Conservation (phyloP, 106 monocot genomes). For the Posidonia australis region DNA sequence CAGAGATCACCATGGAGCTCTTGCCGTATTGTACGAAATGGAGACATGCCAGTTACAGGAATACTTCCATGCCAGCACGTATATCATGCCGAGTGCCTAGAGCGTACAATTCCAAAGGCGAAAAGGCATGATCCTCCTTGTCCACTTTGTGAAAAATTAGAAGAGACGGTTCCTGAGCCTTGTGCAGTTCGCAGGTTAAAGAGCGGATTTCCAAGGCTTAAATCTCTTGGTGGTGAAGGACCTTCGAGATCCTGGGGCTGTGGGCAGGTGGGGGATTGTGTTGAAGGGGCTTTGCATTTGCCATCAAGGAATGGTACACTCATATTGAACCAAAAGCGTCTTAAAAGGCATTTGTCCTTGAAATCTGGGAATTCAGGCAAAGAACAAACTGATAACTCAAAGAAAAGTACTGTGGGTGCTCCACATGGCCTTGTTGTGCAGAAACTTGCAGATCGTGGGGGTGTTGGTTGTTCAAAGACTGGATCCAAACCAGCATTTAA, state of each 20-base stretch:
- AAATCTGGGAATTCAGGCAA: constrained; percentile 17
- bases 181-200: constrained; percentile 29
- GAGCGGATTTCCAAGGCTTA: constrained; percentile 34
- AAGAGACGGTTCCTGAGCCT: constrained; percentile 21
- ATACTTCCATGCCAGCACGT: constrained; percentile 58
- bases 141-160: constrained; percentile 39
- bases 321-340: constrained; percentile 5
- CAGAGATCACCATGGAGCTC: constrained; percentile 63
- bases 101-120: constrained; percentile 31
- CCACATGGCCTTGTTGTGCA: constrained; percentile 6
- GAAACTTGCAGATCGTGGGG: constrained; percentile 1
- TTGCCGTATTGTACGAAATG: constrained; percentile 31
- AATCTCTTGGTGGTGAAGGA: constrained; percentile 33
- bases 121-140: constrained; percentile 51
- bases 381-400: constrained; percentile 17
- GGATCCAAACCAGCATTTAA: not conserved
- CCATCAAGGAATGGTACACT: constrained; percentile 13
- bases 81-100: constrained; percentile 67
- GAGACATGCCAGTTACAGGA: constrained; percentile 48
- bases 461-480: constrained; percentile 1
- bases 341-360: constrained; percentile 28
- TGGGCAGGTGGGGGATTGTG: constrained; percentile 30
- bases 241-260: constrained; percentile 48
- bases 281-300: constrained; percentile 28
- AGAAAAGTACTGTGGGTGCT: constrained; percentile 5